Base-by-base conservation (phyloP, 2,329 filamentous ascomycete species). In the Ophiostoma angusticollis region DNA sequence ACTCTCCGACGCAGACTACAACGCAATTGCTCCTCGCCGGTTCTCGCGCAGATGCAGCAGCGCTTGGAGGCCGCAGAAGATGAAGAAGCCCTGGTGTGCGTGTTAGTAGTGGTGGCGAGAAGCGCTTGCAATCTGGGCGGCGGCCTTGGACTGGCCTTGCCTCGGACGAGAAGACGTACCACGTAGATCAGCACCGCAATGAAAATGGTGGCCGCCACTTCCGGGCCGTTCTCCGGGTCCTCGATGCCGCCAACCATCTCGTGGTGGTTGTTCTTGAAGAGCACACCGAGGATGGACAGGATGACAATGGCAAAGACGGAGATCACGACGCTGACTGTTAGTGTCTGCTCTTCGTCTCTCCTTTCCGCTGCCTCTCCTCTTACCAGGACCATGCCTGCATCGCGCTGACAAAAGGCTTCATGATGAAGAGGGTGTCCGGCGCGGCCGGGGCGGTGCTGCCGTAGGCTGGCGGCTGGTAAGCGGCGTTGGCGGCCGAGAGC, bases 341-440 rank as follows among this genome's bases (percentile, higher is more conserved):
- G 30, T 13, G 4, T 13, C 6, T 17, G 3, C 9, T n/a, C 31
- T 17, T 14, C 8, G 4, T 21, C 9, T 8, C n/a, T 4, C 9
- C 4, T 8, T 16, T 21, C n/a, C n/a, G 16, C 21, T 9, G n/a
- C n/a, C 27, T 18, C 16, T 6, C 7, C 13, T 11, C 12, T 9
- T 12, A 95, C 87, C 87, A 94, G 67, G 79, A 84, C 86, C 87
- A 95, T 55, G 87, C 89, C 66, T 93, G 87, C 66, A 87, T 74
- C 50, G 85, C 80, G 57, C 84, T 82, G 52, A 96, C 84, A 57
- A 96, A 69, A 51, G 89, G 87, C 79, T 95, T 95, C 87, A 95
- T 95, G 56, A 54, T 74, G 67, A 60, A 44, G 28, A 41, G 37
- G 16, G 41, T 39, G 43, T 42, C 31, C 25, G 37, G 36, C 27